Base-by-base conservation (phyloP, 2,329 filamentous ascomycete species). In the Phyllosticta ampelicida region DNA sequence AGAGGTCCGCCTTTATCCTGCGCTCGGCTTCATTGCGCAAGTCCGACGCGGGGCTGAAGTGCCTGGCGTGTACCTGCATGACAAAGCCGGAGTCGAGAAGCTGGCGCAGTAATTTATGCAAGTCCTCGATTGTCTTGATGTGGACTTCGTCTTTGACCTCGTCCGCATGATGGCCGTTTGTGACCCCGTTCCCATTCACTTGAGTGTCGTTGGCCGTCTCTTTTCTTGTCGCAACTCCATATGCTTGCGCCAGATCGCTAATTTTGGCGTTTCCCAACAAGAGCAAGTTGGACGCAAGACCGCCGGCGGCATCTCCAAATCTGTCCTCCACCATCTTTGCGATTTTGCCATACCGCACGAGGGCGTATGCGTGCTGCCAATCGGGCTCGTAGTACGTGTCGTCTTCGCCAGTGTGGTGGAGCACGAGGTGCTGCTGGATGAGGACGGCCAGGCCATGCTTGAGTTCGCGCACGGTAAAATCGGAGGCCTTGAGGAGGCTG, bases 341-440 rank as follows among this genome's bases (percentile, higher is more conserved):
- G 48, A 96, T 87, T 72, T 90, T 94, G 50, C 90, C 90, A 3
- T 83, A 82, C 60, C 94, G 87, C 44, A 91, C 78, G 50, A 96
- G 78, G 64, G 86, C 86, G 73, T 97, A 97, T 62, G 90, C 88
- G 61, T 86, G 83, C 63, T 84, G 78, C 68, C 85, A 78, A 66
- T 96, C 90, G 60, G 90, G 87, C 70, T 96, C 89, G 74, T 97
- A 99, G 68, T 83, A 84, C 21, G 87, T 87, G 51, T 80, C 80
- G 58, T 86, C 81, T 58, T 78, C 69, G 60, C 85, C 63, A 63
- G 84, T 82, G 63, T 84, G 80, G 71, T 91, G 86, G 70, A 85
- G 89, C 62, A 95, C 78, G 53, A 97, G 82, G 67, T 91, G 90
- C 69, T 96, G 88, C 70, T 97, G 92, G 49, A 95, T 82, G 62